These are phyloP conservation scores for Hericium coralloides DNA, from an alignment of 768 basidiomycete genomes.

Conservation along the genomic window DNA sequence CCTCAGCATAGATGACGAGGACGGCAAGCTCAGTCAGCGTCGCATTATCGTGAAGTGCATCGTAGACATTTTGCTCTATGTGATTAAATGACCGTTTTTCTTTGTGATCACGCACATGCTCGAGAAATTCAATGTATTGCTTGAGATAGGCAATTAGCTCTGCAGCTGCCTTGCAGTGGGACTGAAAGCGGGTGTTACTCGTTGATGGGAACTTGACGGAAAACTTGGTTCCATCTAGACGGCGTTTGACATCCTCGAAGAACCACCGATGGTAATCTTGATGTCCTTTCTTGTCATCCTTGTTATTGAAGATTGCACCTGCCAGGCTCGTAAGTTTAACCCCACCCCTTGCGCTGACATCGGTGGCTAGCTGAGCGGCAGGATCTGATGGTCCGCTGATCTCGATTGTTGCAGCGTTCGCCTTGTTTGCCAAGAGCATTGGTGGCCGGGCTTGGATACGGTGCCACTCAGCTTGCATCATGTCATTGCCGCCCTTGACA, in stretches of 20 bases:
- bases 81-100: no score
- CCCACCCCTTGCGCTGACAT: neutral
- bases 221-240: no score
- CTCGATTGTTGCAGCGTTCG: neutral
- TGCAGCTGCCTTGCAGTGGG: constrained; percentile 12
- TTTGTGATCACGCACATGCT: no score
- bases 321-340: neutral
- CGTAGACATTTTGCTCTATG: no score
- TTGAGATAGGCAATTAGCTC: no score
- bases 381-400: neutral
- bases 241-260: constrained; percentile 1
- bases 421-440: constrained; percentile 10
- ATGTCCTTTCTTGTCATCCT: constrained; percentile 1
- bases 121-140: no score
- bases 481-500: neutral
- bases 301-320: neutral
- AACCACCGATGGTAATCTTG: neutral
- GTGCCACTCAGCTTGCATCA: constrained; percentile 1
- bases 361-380: no score
- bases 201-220: constrained; percentile 15
- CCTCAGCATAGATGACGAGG: no score
- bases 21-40: no score
- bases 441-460: neutral
- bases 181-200: constrained; percentile 17
- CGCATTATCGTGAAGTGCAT: no score